phyloP scores from a whole-genome alignment of 192 early-diverging fungal genomes.

The Phycomyces nitens region DNA sequence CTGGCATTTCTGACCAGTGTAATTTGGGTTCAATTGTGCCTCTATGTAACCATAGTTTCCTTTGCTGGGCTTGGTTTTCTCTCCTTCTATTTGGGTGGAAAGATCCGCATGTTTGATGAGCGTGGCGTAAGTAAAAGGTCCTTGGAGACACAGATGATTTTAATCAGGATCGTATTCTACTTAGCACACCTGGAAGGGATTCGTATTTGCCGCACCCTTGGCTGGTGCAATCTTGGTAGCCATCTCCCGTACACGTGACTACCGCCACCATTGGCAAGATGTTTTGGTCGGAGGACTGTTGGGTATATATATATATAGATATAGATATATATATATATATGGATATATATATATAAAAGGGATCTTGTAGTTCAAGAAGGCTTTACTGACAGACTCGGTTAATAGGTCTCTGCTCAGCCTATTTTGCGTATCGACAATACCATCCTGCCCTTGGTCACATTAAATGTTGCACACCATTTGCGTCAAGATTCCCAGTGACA shows the following conservation, averaged over 20 bases:
- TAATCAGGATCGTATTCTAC: background rate
- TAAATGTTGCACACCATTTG: background rate
- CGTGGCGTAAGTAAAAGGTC: constrained; percentile 44
- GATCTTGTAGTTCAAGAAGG: too few species aligned
- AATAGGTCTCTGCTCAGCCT: constrained; percentile 41
- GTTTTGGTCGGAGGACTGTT: constrained; percentile 56
- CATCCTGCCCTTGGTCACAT: constrained; percentile 40
- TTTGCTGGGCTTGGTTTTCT: constrained; percentile 73
- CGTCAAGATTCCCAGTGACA: constrained; percentile 1
- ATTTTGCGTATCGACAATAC: constrained; percentile 64
- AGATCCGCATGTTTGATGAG: constrained; percentile 67
- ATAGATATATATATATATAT: too few species aligned
- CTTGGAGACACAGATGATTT: too few species aligned
- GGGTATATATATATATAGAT: constrained; percentile 27
- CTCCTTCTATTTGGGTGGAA: constrained; percentile 67
- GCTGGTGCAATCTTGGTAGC: constrained; percentile 49
- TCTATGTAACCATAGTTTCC: constrained; percentile 47
- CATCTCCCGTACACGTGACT: constrained; percentile 58
- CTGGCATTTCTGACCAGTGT: too few species aligned
- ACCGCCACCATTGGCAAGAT: constrained; percentile 63
- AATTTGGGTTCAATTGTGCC: too few species aligned
- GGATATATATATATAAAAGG: too few species aligned
- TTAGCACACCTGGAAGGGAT: constrained; percentile 62
- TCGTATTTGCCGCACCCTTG: constrained; percentile 44
- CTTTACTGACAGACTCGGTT: too few species aligned